These are phyloP conservation scores for Yarrowia sp. DNA, from an alignment of 805 yeast genomes.

Conservation along the genomic window DNA sequence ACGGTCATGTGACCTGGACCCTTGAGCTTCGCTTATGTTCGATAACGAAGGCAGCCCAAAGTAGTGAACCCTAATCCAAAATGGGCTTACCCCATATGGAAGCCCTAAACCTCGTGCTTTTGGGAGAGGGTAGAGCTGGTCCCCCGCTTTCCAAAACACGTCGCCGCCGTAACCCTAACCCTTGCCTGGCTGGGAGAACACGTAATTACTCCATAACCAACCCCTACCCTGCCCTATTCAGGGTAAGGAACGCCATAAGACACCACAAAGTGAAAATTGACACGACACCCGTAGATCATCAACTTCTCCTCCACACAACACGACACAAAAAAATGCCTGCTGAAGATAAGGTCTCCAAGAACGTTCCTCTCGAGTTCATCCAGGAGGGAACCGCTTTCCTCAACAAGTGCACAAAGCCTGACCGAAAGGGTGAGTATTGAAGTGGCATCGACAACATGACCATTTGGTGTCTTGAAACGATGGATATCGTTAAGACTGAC, in stretches of 20 bases:
- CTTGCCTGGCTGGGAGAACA: too few relatives aligned
- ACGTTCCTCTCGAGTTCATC: conserved; percentile 85
- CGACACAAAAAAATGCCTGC: conserved; percentile 57
- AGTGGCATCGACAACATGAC: too few relatives aligned
- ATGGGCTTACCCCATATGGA: too few relatives aligned
- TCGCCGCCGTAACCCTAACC: neutral
- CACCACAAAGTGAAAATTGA: conserved; percentile 14
- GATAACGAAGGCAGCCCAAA: too few relatives aligned
- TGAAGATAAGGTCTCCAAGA: conserved; percentile 20
- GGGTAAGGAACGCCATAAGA: conserved; percentile 7
- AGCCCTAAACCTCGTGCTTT: too few relatives aligned
- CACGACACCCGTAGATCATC: conserved; percentile 14
- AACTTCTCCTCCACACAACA: neutral
- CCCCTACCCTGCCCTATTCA: neutral
- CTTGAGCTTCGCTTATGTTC: too few relatives aligned
- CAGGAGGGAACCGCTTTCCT: conserved; percentile 88
- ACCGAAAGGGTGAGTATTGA: conserved; percentile 56
- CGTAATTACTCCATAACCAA: neutral
- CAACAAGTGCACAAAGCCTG: conserved; percentile 90
- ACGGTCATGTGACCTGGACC: too few relatives aligned
- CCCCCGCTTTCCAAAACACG: too few relatives aligned
- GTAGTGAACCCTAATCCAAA: too few relatives aligned
- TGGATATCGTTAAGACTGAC: too few relatives aligned
- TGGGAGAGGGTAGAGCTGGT: too few relatives aligned
- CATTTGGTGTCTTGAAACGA: too few relatives aligned